phyloP scores from a whole-genome alignment of 2,329 filamentous ascomycete genomes.

The Sporothrix schenckii region DNA sequence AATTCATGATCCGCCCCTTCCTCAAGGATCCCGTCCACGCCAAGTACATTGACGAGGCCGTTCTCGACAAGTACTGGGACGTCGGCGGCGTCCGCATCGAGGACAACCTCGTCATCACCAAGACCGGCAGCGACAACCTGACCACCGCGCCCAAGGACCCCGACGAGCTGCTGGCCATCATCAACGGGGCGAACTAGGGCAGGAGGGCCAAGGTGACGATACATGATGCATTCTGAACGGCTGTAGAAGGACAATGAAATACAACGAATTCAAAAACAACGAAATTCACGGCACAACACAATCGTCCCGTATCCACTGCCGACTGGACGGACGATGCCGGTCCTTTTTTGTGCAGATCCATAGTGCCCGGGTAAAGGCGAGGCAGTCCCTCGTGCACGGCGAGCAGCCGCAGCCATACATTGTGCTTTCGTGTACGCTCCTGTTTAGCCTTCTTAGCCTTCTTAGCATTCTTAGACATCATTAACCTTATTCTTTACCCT shows the following conservation, averaged over 20 bases:
- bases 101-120: conserved; percentile 67
- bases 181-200: conserved; percentile 39
- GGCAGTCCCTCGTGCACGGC: no score
- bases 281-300: not conserved
- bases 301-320: not conserved
- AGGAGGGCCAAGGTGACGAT: not conserved
- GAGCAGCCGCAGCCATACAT: not conserved
- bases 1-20: conserved; percentile 83
- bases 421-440: not conserved
- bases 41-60: conserved; percentile 73
- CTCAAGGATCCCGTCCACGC: conserved; percentile 70
- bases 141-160: conserved; percentile 67
- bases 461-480: not conserved
- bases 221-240: not conserved
- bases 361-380: conserved; percentile 15
- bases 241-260: no score
- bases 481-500: conserved; percentile 15
- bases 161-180: conserved; percentile 60
- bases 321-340: not conserved
- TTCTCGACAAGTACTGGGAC: conserved; percentile 78
- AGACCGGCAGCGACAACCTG: conserved; percentile 63
- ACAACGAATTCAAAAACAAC: not conserved
- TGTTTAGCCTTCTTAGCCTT: not conserved
- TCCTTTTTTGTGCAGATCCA: not conserved
- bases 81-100: conserved; percentile 73